These are phyloP conservation scores for Trichoderma lentiforme DNA, from an alignment of 2,329 filamentous ascomycete genomes.

Conservation along the genomic window DNA sequence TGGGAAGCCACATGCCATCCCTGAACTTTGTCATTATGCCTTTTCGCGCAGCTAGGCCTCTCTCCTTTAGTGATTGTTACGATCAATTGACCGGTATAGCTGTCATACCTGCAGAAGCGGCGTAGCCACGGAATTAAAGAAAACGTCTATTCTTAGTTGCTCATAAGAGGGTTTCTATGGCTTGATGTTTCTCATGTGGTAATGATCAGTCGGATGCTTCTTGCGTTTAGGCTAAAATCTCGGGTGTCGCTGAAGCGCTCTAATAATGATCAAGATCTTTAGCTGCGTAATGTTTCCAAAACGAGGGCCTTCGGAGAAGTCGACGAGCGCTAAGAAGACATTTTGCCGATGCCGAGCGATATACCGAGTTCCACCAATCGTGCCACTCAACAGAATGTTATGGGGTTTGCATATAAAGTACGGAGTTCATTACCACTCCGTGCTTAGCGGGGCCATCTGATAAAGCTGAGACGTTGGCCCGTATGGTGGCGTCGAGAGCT, in stretches of 20 bases:
- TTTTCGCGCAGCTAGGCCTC: neutral
- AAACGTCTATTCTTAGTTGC: neutral
- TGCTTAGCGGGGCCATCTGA: neutral
- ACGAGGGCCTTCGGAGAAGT: neutral
- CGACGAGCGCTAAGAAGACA: neutral
- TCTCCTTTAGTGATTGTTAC: neutral
- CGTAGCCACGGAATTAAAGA: neutral
- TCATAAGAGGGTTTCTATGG: neutral
- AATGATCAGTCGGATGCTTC: neutral
- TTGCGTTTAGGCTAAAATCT: constrained; percentile 3
- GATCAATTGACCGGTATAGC: neutral
- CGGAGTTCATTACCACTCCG: neutral
- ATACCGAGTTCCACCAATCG: neutral
- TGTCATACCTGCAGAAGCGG: neutral
- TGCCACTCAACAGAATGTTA: neutral
- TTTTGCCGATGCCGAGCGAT: neutral
- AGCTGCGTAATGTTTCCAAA: neutral
- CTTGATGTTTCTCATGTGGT: neutral
- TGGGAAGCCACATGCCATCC: constrained; percentile 59
- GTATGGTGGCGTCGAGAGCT: neutral
- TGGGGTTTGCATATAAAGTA: neutral
- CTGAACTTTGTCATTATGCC: constrained; percentile 31
- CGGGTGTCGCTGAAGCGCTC: neutral
- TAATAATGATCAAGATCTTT: neutral
- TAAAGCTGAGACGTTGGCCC: neutral